Percentiles rank a stretch among this genome's conserved stretches.
phyloP scores from a whole-genome alignment of 768 basidiomycete genomes.

The Termitomyces sp. region DNA sequence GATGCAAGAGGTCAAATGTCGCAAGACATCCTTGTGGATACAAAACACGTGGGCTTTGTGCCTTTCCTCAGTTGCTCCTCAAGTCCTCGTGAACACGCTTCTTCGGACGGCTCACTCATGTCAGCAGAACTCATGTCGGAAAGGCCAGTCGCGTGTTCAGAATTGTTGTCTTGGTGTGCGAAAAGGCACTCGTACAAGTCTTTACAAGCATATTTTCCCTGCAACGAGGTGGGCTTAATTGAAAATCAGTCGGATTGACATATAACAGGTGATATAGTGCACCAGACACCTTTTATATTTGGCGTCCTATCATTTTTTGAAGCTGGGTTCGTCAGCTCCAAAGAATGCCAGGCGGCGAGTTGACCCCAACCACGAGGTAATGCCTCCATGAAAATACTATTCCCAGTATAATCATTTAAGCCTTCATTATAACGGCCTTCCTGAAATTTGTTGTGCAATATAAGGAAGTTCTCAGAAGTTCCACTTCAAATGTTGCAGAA shows the following conservation, averaged over 20 bases:
- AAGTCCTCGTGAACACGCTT: slow-evolving; percentile 1
- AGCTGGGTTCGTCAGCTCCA: slow-evolving; percentile 11
- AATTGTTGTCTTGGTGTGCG: slow-evolving; percentile 22
- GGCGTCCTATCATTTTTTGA: neutral
- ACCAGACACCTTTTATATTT: slow-evolving; percentile 11
- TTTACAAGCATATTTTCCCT: slow-evolving; percentile 19
- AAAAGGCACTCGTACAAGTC: slow-evolving; percentile 20
- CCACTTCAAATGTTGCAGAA: neutral
- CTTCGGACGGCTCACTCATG: neutral
- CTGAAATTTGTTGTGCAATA: neutral
- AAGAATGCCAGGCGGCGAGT: slow-evolving; percentile 19
- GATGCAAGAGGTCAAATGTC: too few relatives aligned
- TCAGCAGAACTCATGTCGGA: slow-evolving; percentile 14
- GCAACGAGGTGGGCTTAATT: slow-evolving; percentile 18
- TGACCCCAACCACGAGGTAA: slow-evolving; percentile 14
- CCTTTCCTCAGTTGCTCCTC: neutral
- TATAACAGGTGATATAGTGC: slow-evolving; percentile 19
- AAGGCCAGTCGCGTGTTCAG: slow-evolving; percentile 21
- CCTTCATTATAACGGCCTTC: neutral
- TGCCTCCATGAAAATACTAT: neutral
- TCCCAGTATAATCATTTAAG: neutral
- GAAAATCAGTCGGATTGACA: neutral
- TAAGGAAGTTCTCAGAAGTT: neutral
- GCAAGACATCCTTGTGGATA: too few relatives aligned
- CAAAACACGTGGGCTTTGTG: neutral